Base-by-base conservation (phyloP, 2,329 filamentous ascomycete species). In the Phyllosticta paracitricarpa region DNA sequence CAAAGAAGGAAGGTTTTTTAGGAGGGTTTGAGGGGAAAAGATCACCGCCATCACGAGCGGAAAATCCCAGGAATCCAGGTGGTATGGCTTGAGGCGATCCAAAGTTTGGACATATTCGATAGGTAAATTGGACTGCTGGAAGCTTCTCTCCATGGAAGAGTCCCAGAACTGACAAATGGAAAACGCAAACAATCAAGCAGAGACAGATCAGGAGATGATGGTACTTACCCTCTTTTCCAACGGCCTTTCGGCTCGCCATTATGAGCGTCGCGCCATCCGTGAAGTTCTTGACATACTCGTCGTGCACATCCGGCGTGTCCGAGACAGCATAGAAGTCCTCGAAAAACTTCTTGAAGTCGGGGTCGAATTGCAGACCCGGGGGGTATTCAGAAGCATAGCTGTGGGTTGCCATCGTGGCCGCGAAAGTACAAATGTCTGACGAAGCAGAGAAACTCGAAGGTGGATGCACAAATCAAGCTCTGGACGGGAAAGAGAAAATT, bases 191-290 rank as follows among this genome's bases (percentile, higher is more conserved):
- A 55, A 24, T 22, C 51, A 33, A 14, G 28, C 19, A 10, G 26
- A 64, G 51, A 57, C 28, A 12, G 40, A 57, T 7, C 22, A 26
- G 12, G 33, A 26, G 40, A 26, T 2, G 22, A n/a, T 63, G 68
- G 56, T 65, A 81, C 80, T 79, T 57, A 76, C 73, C 40, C 70
- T 67, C 1, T 81, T 81, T 9, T 72, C 69, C 6, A n/a, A 48
- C 40, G 40, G 67, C 77, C 51, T 69, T 74, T 65, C 79, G 82
- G 2, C 73, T 75, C 2, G 75, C 81, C 80, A 84, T 83, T 40
- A 82, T 74, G 57, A 84, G 65, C 7, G 72, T 78, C 2, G 78
- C 81, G 71, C 81, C 75, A 14, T 71, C 61, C 0, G 80, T 79
- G 64, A 82, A 82, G 24, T 69, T 72, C 7, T 76, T 69, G 2